Evolutionary conservation across 2,329 filamentous ascomycete species (phyloP).

Genomic region (Phoma sp.): DNA sequence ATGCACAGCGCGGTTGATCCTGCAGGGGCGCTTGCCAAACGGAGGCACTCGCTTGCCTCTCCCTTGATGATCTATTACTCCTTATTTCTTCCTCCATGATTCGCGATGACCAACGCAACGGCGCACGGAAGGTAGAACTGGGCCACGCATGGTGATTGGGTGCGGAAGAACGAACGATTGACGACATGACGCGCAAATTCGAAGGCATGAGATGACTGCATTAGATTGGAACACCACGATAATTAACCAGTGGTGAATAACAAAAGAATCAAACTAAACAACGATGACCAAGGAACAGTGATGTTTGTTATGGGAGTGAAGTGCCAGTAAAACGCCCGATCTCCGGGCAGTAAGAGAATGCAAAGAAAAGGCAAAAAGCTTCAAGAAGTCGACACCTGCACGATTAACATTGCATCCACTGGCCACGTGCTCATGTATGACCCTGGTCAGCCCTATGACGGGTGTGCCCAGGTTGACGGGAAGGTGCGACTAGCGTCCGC

Average conservation of each 20-base stretch:
- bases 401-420: background rate
- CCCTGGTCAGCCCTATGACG: slow-evolving; percentile 22
- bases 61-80: slow-evolving; percentile 40
- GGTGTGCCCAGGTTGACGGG: slow-evolving; percentile 20
- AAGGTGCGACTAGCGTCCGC: slow-evolving; percentile 32
- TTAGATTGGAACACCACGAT: slow-evolving; percentile 44
- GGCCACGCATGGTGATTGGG: slow-evolving; percentile 32
- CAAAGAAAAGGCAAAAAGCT: no score
- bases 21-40: slow-evolving; percentile 35
- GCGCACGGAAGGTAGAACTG: slow-evolving; percentile 43
- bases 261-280: slow-evolving; percentile 30
- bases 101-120: slow-evolving; percentile 33
- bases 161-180: slow-evolving; percentile 33
- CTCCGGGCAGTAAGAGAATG: no score
- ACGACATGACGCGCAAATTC: slow-evolving; percentile 40
- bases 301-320: background rate
- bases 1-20: slow-evolving; percentile 32
- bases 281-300: background rate
- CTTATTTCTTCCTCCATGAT: slow-evolving; percentile 37
- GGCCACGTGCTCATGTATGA: slow-evolving; percentile 8
- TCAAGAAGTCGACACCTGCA: background rate
- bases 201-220: slow-evolving; percentile 30
- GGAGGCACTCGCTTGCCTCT: slow-evolving; percentile 37
- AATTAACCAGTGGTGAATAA: slow-evolving; percentile 43
- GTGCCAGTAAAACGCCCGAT: background rate